Conservation (phyloP, 2,329 filamentous ascomycete genomes). For the Penicillium palitans region DNA sequence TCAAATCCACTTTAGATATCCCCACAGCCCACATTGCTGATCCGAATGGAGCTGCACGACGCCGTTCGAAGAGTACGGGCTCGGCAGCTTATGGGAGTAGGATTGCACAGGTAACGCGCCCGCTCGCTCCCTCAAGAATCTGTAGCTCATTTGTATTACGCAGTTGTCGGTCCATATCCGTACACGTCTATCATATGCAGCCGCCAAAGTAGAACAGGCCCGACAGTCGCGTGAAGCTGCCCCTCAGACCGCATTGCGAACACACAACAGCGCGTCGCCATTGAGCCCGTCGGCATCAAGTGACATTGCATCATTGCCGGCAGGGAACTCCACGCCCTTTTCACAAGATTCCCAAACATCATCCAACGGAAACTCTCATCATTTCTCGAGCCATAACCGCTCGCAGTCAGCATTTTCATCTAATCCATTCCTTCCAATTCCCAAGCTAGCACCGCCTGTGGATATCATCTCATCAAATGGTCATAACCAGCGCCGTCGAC, state of each 20-base stretch:
- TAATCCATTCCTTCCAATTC: slow-evolving; percentile 23
- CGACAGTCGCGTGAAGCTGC: slow-evolving; percentile 70
- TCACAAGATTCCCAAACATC: slow-evolving; percentile 9
- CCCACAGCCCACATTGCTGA: slow-evolving; percentile 30
- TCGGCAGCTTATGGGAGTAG: slow-evolving; percentile 66
- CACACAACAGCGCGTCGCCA: slow-evolving; percentile 14
- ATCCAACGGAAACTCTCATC: slow-evolving; percentile 14
- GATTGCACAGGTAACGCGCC: slow-evolving; percentile 70
- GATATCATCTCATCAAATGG: slow-evolving; percentile 42
- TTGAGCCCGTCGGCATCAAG: slow-evolving; percentile 60
- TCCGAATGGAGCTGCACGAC: slow-evolving; percentile 36
- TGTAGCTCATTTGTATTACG: slow-evolving; percentile 25
- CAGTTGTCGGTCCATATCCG: slow-evolving; percentile 77
- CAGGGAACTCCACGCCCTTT: slow-evolving; percentile 18
- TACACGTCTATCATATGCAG: slow-evolving; percentile 85
- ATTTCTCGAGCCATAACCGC: slow-evolving; percentile 14
- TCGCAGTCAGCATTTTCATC: slow-evolving; percentile 23
- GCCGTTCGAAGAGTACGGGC: slow-evolving; percentile 72
- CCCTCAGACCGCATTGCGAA: slow-evolving; percentile 16
- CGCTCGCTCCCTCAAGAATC: not conserved
- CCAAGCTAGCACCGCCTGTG: slow-evolving; percentile 46
- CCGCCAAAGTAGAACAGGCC: slow-evolving; percentile 87
- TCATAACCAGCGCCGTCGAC: slow-evolving; percentile 36
- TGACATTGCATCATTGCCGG: slow-evolving; percentile 57
- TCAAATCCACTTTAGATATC: slow-evolving; percentile 55